Conservation (phyloP, 2,329 filamentous ascomycete genomes). For the Cadophora malorum region DNA sequence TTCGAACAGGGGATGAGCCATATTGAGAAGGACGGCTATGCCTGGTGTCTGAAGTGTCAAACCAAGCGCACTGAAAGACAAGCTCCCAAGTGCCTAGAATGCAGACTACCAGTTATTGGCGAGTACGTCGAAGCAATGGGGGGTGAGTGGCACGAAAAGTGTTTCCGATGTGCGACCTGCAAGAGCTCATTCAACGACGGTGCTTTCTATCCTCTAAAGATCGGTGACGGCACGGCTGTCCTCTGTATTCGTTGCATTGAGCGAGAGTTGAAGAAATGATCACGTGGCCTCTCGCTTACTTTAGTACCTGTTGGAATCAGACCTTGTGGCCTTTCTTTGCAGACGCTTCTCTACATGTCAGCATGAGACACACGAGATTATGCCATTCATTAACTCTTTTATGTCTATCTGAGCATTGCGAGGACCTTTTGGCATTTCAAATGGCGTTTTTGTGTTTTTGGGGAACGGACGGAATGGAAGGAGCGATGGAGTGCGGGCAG, state of each 20-base stretch:
- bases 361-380: conserved; percentile 29
- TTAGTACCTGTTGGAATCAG: conserved; percentile 12
- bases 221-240: conserved; percentile 57
- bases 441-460: not conserved
- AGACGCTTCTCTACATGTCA: conserved; percentile 13
- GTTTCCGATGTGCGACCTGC: conserved; percentile 80
- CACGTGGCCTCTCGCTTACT: not conserved
- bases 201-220: conserved; percentile 67
- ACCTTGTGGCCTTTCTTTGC: conserved; percentile 26
- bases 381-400: conserved; percentile 33
- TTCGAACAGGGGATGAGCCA: conserved; percentile 76
- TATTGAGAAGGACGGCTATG: conserved; percentile 96
- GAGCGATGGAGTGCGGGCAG: not conserved
- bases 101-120: conserved; percentile 83
- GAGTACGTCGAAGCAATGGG: conserved; percentile 89
- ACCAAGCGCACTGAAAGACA: conserved; percentile 89
- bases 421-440: not conserved
- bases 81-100: conserved; percentile 86
- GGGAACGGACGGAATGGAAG: not conserved
- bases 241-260: conserved; percentile 67
- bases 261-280: conserved; percentile 60
- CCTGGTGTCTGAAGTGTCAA: conserved; percentile 94
- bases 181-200: conserved; percentile 67
- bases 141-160: conserved; percentile 90
- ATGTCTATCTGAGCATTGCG: conserved; percentile 23